Percentiles rank a stretch among this genome's conserved stretches.
phyloP scores from a whole-genome alignment of 2,329 filamentous ascomycete genomes.

The Fusarium piperis region DNA sequence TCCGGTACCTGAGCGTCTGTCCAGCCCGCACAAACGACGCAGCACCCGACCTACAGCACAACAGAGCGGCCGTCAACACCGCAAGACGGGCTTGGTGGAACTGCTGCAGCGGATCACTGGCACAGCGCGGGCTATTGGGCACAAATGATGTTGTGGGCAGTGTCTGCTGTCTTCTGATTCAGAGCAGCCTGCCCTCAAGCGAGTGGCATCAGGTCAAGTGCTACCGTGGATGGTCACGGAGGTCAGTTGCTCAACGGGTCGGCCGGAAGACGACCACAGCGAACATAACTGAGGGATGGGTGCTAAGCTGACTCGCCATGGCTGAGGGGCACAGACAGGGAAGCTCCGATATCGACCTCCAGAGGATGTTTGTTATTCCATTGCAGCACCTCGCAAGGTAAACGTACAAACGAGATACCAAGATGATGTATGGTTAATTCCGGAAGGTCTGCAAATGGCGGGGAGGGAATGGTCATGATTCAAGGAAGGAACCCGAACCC shows the following conservation, averaged over 20 bases:
- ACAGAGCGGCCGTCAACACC: slow-evolving; percentile 17
- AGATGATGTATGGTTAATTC: slow-evolving; percentile 28
- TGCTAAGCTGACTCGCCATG: slow-evolving; percentile 25
- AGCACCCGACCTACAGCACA: not conserved
- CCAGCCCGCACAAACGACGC: not conserved
- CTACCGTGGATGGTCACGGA: slow-evolving; percentile 14
- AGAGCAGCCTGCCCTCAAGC: not conserved
- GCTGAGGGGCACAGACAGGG: slow-evolving; percentile 14
- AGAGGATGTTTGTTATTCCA: slow-evolving; percentile 26
- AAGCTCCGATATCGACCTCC: slow-evolving; percentile 6
- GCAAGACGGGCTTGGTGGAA: slow-evolving; percentile 23
- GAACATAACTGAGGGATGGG: not conserved
- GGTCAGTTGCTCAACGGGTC: slow-evolving; percentile 29
- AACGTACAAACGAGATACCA: slow-evolving; percentile 18
- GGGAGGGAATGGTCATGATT: slow-evolving; percentile 21
- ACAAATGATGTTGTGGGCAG: not conserved
- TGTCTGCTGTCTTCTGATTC: not conserved
- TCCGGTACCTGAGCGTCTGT: not conserved
- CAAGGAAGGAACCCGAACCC: slow-evolving; percentile 28
- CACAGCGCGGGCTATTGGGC: not conserved
- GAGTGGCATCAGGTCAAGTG: slow-evolving; percentile 20
- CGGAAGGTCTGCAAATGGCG: slow-evolving; percentile 9
- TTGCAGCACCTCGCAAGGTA: not conserved
- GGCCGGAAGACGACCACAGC: not conserved
- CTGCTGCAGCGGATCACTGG: slow-evolving; percentile 10